A percentile compares a stretch with the other conserved stretches of the same genome.
Conservation (phyloP, 129 eudicot species). For the Flaveria robusta region DNA sequence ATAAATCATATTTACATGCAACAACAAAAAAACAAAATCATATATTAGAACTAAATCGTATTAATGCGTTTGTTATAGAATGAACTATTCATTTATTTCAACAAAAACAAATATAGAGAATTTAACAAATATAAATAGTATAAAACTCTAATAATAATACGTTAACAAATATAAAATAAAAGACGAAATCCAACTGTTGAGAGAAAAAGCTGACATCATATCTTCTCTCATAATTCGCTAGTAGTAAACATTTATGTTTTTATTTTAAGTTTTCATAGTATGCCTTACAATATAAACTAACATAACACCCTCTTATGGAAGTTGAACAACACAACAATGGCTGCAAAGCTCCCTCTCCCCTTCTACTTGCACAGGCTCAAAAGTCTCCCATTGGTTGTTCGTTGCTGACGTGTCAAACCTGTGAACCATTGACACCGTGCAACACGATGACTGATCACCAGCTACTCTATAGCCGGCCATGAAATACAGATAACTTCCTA, state of each 20-base stretch:
- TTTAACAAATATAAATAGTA: neutral
- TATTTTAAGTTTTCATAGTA: neutral
- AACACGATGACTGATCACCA: constrained; percentile 39
- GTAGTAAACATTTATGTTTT: neutral
- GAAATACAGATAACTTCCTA: constrained; percentile 44
- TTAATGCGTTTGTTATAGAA: too few relatives aligned
- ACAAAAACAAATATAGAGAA: neutral
- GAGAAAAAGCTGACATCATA: neutral
- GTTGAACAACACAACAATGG: constrained; percentile 55
- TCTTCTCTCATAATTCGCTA: constrained; percentile 1
- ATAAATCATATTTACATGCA: too few relatives aligned
- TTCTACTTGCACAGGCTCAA: constrained; percentile 42
- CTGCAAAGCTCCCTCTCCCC: constrained; percentile 57
- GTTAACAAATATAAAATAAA: neutral
- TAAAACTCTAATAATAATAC: neutral
- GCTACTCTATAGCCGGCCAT: constrained; percentile 46
- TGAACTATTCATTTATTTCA: too few relatives aligned
- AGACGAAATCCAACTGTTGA: neutral
- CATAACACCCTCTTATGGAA: constrained; percentile 15
- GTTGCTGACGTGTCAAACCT: constrained; percentile 49
- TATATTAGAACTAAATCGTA: too few relatives aligned
- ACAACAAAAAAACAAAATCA: too few relatives aligned
- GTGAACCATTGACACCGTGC: constrained; percentile 46
- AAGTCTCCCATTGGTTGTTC: constrained; percentile 47
- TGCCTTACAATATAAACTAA: neutral